These are phyloP conservation scores for Lipomyces lipofer DNA, from an alignment of 805 yeast species.

Conservation along the genomic window DNA sequence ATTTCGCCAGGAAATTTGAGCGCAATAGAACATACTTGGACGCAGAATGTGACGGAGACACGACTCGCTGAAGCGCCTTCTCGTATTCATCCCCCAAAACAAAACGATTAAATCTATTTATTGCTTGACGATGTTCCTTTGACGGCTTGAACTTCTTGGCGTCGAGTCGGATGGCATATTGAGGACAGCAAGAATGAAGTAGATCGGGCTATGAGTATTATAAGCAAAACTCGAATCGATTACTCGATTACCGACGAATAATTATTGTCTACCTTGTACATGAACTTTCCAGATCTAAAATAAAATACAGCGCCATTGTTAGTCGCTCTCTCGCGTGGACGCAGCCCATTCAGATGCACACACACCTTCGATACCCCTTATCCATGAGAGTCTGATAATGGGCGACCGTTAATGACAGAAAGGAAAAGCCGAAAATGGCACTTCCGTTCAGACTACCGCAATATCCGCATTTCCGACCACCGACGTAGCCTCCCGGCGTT, in stretches of 20 bases:
- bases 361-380: constrained; percentile 52
- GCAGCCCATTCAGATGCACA: too few species aligned
- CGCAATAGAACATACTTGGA: neutral
- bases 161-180: constrained; percentile 72
- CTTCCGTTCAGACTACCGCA: constrained; percentile 51
- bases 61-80: constrained; percentile 15
- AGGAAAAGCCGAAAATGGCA: constrained; percentile 40
- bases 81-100: constrained; percentile 21
- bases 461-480: constrained; percentile 63
- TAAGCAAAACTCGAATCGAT: neutral
- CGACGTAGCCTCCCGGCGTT: constrained; percentile 12
- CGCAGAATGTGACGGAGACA: neutral
- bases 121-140: constrained; percentile 66
- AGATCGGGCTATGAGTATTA: constrained; percentile 56
- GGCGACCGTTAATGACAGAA: constrained; percentile 48
- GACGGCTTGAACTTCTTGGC: constrained; percentile 48
- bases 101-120: constrained; percentile 55
- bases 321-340: too few species aligned
- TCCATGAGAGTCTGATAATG: constrained; percentile 68
- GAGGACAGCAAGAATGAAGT: constrained; percentile 72
- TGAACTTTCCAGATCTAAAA: constrained; percentile 71
- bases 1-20: neutral
- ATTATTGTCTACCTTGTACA: constrained; percentile 46
- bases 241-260: too few species aligned
- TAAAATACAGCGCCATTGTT: neutral